These are phyloP conservation scores for Aureobasidium melanogenum DNA, from an alignment of 2,329 filamentous ascomycete genomes.

Conservation along the genomic window DNA sequence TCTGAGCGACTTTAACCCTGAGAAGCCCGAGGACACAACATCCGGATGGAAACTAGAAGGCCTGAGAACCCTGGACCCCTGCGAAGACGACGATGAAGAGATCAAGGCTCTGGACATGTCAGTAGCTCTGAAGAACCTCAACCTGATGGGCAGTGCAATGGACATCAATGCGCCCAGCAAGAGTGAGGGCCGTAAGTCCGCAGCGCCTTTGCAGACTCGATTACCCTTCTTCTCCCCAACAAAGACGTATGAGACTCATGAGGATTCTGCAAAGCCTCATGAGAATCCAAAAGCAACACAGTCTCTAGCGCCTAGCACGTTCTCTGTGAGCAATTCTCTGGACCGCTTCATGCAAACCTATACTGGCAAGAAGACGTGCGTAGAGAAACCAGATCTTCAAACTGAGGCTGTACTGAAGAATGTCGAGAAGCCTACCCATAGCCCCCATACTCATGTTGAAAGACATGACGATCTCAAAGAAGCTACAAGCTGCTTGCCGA, in stretches of 20 bases:
- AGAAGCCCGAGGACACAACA: constrained; percentile 29
- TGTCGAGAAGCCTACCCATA: not conserved
- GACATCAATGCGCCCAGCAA: too few species aligned
- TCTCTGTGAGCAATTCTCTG: constrained; percentile 36
- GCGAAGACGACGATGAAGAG: constrained; percentile 31
- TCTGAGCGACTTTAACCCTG: constrained; percentile 28
- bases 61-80: constrained; percentile 35
- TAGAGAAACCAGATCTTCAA: not conserved
- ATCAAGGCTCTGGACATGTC: constrained; percentile 15
- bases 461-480: not conserved
- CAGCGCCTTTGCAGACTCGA: not conserved
- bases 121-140: not conserved
- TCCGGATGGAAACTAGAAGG: constrained; percentile 42
- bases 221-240: not conserved
- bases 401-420: not conserved
- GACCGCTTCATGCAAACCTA: constrained; percentile 44
- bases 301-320: constrained; percentile 28
- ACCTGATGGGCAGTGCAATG: too few species aligned
- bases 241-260: not conserved
- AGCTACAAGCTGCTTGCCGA: not conserved
- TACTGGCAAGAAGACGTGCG: constrained; percentile 19
- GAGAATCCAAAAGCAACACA: constrained; percentile 7
- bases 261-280: not conserved
- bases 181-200: too few species aligned
- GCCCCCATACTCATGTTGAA: too few species aligned